Evolutionary conservation across 768 basidiomycete species (phyloP).

Genomic region (Naganishia vishniacii): DNA sequence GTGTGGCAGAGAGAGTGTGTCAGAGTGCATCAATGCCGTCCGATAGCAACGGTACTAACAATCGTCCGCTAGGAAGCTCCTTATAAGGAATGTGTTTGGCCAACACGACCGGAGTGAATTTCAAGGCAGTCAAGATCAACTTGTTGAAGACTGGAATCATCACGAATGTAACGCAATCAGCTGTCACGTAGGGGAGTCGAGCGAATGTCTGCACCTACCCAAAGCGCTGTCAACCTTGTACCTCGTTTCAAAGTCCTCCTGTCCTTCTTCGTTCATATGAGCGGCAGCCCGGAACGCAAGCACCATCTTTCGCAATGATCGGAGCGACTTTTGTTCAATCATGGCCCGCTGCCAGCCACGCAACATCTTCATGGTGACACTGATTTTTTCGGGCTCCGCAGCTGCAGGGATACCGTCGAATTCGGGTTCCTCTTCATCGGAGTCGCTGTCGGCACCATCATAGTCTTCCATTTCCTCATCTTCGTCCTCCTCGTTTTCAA

Average conservation of each 20-base stretch:
- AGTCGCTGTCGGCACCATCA: conserved; percentile 30
- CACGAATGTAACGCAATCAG: conserved; percentile 22
- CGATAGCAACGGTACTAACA: conserved; percentile 55
- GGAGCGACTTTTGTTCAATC: conserved; percentile 80
- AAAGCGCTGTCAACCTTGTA: conserved; percentile 80
- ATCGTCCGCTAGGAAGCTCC: conserved; percentile 71
- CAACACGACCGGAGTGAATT: conserved; percentile 84
- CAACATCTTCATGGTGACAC: conserved; percentile 55
- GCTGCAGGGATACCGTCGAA: conserved; percentile 49
- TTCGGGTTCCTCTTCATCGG: conserved; percentile 49
- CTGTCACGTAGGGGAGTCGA: neutral
- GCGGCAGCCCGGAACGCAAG: conserved; percentile 87
- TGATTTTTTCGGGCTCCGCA: conserved; percentile 53
- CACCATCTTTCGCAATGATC: conserved; percentile 72
- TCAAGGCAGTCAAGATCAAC: conserved; percentile 74
- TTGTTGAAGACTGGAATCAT: conserved; percentile 76
- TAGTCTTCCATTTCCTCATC: conserved; percentile 50
- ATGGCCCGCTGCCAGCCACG: conserved; percentile 82
- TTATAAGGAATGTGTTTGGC: conserved; percentile 84
- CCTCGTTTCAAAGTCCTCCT: conserved; percentile 54
- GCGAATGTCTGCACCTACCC: conserved; percentile 52
- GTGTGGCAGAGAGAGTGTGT: neutral
- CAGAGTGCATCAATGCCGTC: neutral
- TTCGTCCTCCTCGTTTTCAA: conserved; percentile 53
- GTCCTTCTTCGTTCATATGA: conserved; percentile 75